These are phyloP conservation scores for Leishmania gerbilli DNA, from an alignment of 208 protist species.

Conservation along the genomic window DNA sequence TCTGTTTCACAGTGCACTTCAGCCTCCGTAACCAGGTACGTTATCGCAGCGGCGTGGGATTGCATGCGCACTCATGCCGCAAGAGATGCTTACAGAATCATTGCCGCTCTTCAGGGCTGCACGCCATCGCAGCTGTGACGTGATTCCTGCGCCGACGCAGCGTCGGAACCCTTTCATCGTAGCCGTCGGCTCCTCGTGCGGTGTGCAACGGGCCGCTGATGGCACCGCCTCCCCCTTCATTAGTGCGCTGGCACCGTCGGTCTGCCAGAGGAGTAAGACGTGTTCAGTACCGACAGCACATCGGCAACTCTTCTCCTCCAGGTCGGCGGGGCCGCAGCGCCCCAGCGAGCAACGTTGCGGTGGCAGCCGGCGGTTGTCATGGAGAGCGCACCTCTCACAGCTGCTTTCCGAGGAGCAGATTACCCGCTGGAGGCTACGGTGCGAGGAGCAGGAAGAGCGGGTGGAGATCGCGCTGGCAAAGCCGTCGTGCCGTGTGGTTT, in stretches of 20 bases:
- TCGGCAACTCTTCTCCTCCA: not conserved
- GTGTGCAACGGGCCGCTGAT: not conserved
- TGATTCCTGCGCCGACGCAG: not conserved
- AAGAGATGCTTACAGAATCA: constrained; percentile 10
- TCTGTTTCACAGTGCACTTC: not conserved
- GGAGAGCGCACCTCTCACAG: not conserved
- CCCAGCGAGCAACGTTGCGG: not conserved
- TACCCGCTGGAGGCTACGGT: constrained; percentile 19
- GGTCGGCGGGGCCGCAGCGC: not conserved
- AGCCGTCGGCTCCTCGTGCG: constrained; percentile 22
- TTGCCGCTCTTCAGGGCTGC: constrained; percentile 17
- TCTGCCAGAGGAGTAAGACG: not conserved
- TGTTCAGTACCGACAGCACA: not conserved
- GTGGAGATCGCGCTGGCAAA: constrained; percentile 22
- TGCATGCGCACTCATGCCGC: constrained; percentile 14
- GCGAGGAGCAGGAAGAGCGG: constrained; percentile 22
- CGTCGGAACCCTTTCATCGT: constrained; percentile 1
- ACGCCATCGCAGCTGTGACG: not conserved
- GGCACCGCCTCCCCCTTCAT: not conserved
- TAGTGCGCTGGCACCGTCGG: not conserved
- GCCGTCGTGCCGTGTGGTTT: not conserved
- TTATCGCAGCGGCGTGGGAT: not conserved
- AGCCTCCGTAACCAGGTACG: not conserved
- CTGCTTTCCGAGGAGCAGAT: constrained; percentile 24
- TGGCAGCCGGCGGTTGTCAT: not conserved